A percentile compares a stretch with the other conserved stretches of the same genome.
Conservation (phyloP, 164 flowering plant species). For the Warburgia ugandensis region DNA sequence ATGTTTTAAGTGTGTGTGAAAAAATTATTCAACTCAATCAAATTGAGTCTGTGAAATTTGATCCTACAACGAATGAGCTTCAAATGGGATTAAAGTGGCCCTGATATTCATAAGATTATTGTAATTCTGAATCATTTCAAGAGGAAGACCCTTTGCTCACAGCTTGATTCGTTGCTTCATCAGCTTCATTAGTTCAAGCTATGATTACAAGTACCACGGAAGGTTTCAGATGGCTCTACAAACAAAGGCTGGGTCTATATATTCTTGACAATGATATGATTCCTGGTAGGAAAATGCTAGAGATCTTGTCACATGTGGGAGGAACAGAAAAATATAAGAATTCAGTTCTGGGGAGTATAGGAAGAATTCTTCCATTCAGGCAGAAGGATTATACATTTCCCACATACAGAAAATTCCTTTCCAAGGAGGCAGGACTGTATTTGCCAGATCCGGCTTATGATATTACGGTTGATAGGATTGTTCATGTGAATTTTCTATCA, state of each 20-base stretch:
- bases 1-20: too few relatives aligned
- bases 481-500: conserved; percentile 93
- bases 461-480: conserved; percentile 67
- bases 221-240: conserved; percentile 97
- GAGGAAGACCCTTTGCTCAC: conserved; percentile 89
- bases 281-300: conserved; percentile 84
- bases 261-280: conserved; percentile 97
- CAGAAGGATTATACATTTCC: conserved; percentile 93
- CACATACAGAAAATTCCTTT: conserved; percentile 82
- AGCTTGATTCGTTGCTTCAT: conserved; percentile 81
- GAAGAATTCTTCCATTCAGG: conserved; percentile 87
- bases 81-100: conserved; percentile 57
- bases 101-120: conserved; percentile 56
- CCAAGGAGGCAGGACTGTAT: conserved; percentile 95
- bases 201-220: conserved; percentile 95
- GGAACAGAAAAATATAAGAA: conserved; percentile 93
- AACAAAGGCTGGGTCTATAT: conserved; percentile 83
- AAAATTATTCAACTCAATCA: too few relatives aligned
- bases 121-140: conserved; percentile 94
- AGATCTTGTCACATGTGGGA: conserved; percentile 84
- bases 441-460: conserved; percentile 99
- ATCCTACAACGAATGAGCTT: too few relatives aligned
- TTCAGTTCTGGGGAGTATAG: conserved; percentile 90
- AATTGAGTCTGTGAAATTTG: too few relatives aligned
- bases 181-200: conserved; percentile 81